Conservation (phyloP, 805 yeast species). For the Cyberlindnera subsufficiens region DNA sequence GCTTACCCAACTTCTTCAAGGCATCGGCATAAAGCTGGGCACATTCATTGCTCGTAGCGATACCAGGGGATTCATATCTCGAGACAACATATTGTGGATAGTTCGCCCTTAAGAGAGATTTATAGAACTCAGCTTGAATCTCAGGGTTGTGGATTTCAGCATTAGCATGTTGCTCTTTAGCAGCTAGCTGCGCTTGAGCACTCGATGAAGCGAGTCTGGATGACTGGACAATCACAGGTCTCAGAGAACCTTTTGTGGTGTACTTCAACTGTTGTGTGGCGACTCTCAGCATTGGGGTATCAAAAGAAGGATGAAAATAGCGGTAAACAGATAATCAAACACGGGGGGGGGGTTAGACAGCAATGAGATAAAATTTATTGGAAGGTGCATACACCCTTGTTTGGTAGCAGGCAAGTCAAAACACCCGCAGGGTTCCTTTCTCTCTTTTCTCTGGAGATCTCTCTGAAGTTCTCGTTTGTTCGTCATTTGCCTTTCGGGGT, state of each 20-base stretch:
- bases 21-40: conserved; percentile 77
- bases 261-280: background rate
- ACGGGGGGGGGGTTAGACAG: too few species aligned
- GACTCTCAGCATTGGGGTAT: background rate
- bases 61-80: conserved; percentile 91
- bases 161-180: conserved; percentile 84
- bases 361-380: too few species aligned
- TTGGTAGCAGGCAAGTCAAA: too few species aligned
- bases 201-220: conserved; percentile 20
- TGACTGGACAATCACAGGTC: conserved; percentile 3
- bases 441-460: too few species aligned
- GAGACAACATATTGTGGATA: conserved; percentile 97
- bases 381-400: too few species aligned
- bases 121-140: conserved; percentile 81
- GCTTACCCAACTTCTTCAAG: conserved; percentile 67
- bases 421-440: too few species aligned
- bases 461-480: too few species aligned
- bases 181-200: conserved; percentile 36
- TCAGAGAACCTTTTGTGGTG: conserved; percentile 1
- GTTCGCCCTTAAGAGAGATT: conserved; percentile 63
- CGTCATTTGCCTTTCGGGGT: too few species aligned
- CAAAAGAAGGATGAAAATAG: background rate
- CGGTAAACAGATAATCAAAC: too few species aligned
- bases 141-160: conserved; percentile 58
- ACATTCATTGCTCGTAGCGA: conserved; percentile 77